Evolutionary conservation across 208 protist genomes (phyloP).

Genomic region (Trypanosoma lewisi): DNA sequence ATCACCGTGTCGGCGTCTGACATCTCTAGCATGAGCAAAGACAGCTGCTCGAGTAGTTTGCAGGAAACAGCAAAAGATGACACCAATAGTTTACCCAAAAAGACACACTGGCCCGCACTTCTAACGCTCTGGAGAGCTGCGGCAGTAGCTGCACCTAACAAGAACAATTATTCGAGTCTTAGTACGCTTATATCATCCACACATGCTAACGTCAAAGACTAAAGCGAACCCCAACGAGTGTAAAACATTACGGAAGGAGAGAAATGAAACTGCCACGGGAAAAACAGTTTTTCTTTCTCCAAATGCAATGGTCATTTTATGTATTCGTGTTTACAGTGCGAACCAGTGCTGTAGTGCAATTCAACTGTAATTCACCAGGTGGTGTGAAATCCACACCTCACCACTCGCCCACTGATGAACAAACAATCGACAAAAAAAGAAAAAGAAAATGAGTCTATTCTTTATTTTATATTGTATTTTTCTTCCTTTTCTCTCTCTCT

Average conservation of each 20-base stretch:
- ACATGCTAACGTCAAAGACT: background rate
- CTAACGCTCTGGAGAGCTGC: constrained; percentile 24
- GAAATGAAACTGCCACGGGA: background rate
- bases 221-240: background rate
- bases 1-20: background rate
- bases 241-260: background rate
- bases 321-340: too few species aligned
- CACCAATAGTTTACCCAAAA: background rate
- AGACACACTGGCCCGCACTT: constrained; percentile 21
- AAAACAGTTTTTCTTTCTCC: background rate
- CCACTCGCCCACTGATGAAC: too few species aligned
- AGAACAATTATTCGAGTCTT: constrained; percentile 17
- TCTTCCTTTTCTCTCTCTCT: background rate
- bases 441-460: background rate
- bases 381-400: too few species aligned
- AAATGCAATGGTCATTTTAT: too few species aligned
- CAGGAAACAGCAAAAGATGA: background rate
- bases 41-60: background rate
- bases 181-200: constrained; percentile 10
- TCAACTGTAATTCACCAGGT: too few species aligned
- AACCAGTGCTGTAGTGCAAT: too few species aligned
- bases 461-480: background rate
- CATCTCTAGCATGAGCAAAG: background rate
- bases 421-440: background rate
- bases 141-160: constrained; percentile 17